Percentiles rank a stretch among this genome's conserved stretches.
Conservation (phyloP, 441 rosid species). For the Aleurites moluccanus region DNA sequence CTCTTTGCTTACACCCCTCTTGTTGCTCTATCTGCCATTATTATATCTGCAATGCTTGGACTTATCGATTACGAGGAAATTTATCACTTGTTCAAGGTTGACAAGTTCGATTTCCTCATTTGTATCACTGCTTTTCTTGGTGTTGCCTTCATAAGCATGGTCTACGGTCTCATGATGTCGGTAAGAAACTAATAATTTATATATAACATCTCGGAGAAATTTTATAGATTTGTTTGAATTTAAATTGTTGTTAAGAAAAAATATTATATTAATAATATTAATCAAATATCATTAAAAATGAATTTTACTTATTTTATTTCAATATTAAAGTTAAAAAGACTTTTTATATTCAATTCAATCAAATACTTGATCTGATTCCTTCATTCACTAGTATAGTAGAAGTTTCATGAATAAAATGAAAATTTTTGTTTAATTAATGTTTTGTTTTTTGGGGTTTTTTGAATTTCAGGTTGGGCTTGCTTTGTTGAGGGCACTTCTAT, state of each 20-base stretch:
- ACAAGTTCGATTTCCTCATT: constrained; percentile 74
- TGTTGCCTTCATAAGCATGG: constrained; percentile 78
- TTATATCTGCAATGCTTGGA: constrained; percentile 88
- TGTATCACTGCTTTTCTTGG: constrained; percentile 78
- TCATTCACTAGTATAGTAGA: too few species aligned
- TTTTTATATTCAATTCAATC: too few species aligned
- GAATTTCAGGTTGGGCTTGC: constrained; percentile 54
- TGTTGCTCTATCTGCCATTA: constrained; percentile 82
- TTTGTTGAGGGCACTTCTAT: constrained; percentile 57
- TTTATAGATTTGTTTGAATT: too few species aligned
- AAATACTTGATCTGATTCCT: too few species aligned
- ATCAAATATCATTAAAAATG: too few species aligned
- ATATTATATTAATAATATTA: too few species aligned
- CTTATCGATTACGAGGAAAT: constrained; percentile 63
- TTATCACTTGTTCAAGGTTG: constrained; percentile 64
- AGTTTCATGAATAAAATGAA: too few species aligned
- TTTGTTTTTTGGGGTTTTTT: too few species aligned
- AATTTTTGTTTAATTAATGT: background rate
- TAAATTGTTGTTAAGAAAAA: too few species aligned
- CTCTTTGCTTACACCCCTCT: constrained; percentile 81
- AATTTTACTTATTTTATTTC: background rate
- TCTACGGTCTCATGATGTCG: constrained; percentile 73
- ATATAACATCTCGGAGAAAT: too few species aligned
- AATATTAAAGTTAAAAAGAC: too few species aligned
- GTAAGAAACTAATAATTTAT: constrained; percentile 38